These are phyloP conservation scores for Vigna mungo DNA, from an alignment of 306 rosid genomes.

Conservation along the genomic window DNA sequence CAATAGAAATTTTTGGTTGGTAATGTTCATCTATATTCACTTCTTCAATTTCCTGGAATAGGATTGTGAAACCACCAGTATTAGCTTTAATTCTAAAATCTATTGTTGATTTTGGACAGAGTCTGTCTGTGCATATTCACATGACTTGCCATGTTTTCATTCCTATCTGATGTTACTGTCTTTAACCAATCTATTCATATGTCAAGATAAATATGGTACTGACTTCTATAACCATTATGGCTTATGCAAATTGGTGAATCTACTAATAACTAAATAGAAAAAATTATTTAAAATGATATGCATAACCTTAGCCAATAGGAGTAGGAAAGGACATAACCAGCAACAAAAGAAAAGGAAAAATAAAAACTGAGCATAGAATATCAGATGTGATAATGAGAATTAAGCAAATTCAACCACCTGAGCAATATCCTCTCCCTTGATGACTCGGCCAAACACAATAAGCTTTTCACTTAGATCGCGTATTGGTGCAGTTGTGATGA, in stretches of 20 bases:
- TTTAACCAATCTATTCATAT: conserved; percentile 2
- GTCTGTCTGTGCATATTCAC: not conserved
- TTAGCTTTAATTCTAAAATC: conserved; percentile 3
- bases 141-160: not conserved
- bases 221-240: not conserved
- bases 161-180: not conserved
- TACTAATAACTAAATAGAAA: conserved; percentile 1
- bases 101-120: not conserved
- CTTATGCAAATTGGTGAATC: not conserved
- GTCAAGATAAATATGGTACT: not conserved
- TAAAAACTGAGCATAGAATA: conserved; percentile 5
- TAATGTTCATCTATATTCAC: conserved; percentile 86
- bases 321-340: not conserved
- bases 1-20: conserved; percentile 67
- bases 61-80: conserved; percentile 20
- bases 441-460: conserved; percentile 79
- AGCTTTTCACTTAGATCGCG: conserved; percentile 85
- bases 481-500: conserved; percentile 93
- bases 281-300: not conserved
- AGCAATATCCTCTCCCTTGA: conserved; percentile 88
- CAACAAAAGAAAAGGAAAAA: not conserved
- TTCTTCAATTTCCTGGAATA: conserved; percentile 65
- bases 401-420: conserved; percentile 61
- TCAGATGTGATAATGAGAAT: not conserved
- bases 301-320: not conserved